Evolutionary conservation across 305 asterid species (phyloP).

Genomic region (Solanum aculeatissimum): DNA sequence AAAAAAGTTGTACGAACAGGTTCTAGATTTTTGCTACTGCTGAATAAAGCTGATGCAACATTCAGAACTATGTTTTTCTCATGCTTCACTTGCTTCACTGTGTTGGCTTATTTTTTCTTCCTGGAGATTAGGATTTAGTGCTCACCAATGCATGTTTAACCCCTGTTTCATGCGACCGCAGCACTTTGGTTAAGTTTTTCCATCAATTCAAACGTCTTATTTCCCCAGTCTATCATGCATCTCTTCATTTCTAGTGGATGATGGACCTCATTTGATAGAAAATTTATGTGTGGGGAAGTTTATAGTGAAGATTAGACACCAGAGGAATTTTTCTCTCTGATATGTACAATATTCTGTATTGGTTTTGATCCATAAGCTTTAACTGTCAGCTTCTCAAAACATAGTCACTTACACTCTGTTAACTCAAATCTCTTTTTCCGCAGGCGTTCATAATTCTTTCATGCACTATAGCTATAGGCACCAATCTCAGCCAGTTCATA

Average conservation of each 20-base stretch:
- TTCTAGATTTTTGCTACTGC: background rate
- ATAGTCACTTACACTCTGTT: background rate
- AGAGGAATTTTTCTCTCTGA: background rate
- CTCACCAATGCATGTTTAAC: background rate
- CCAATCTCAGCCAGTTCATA: conserved; percentile 83
- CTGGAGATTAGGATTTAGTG: background rate
- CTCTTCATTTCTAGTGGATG: background rate
- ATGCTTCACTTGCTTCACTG: background rate
- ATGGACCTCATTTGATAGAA: background rate
- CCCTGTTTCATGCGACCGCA: background rate
- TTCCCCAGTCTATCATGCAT: background rate
- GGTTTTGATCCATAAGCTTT: background rate
- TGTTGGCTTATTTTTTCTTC: background rate
- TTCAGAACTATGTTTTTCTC: background rate
- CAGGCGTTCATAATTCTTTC: conserved; percentile 56
- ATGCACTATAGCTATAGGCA: conserved; percentile 74
- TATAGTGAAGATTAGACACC: background rate
- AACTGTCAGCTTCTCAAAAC: background rate
- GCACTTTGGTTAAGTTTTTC: background rate
- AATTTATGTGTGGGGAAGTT: background rate
- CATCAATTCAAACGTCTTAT: background rate
- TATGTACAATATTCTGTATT: background rate
- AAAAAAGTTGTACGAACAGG: background rate
- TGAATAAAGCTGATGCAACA: background rate
- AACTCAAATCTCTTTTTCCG: background rate